Percentiles rank a stretch among this genome's conserved stretches.
phyloP scores from a whole-genome alignment of 2,329 filamentous ascomycete species.

The Penicillium hesseltinei region DNA sequence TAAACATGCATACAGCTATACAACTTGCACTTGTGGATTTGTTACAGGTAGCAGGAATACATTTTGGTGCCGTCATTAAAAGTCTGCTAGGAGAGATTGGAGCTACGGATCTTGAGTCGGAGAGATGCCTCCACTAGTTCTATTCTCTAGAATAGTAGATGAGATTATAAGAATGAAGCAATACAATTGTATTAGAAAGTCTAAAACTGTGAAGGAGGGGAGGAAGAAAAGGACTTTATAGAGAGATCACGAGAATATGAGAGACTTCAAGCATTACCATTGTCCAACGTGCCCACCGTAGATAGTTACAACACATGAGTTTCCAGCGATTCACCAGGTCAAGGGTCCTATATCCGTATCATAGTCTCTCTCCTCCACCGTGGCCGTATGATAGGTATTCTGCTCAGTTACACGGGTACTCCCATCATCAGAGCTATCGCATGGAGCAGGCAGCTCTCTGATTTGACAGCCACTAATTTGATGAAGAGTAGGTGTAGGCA shows the following conservation, averaged over 20 bases:
- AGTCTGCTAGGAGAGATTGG: not conserved
- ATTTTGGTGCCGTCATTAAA: not conserved
- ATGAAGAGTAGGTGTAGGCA: not conserved
- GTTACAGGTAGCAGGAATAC: not conserved
- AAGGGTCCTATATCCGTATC: not conserved
- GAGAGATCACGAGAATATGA: not conserved
- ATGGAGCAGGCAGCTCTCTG: not conserved
- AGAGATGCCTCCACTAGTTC: not conserved
- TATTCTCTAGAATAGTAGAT: not conserved
- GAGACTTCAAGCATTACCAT: not conserved
- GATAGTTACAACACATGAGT: not conserved
- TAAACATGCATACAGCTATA: too few species aligned
- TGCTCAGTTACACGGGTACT: not conserved
- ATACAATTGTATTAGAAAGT: not conserved
- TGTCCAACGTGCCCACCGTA: too few species aligned
- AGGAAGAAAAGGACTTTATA: not conserved
- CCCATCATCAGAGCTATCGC: not conserved
- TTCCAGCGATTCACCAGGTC: not conserved
- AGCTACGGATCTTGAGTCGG: not conserved
- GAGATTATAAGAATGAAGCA: not conserved
- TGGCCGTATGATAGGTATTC: not conserved
- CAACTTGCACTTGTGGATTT: not conserved
- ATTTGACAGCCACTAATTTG: not conserved
- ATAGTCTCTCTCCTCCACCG: not conserved
- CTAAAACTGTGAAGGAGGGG: not conserved